Conservation (phyloP, 306 rosid species). For the Purshia tridentata region DNA sequence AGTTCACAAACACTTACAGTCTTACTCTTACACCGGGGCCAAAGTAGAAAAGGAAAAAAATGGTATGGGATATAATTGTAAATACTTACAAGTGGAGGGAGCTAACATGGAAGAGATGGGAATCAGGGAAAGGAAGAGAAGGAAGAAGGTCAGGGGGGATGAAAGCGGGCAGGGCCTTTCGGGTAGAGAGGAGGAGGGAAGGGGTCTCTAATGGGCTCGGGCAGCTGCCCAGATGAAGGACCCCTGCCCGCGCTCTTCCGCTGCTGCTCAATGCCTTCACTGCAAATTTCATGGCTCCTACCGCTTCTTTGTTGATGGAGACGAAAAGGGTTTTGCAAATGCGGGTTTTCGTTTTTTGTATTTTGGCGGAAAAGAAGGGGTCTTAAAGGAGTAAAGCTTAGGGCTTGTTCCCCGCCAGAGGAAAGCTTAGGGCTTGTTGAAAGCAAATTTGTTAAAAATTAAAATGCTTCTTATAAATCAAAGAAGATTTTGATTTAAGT, state of each 20-base stretch:
- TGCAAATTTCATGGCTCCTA: constrained; percentile 52
- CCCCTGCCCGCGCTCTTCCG: constrained; percentile 66
- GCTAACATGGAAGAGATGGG: constrained; percentile 73
- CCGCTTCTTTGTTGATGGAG: background rate
- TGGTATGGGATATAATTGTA: background rate
- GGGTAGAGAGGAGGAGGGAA: constrained; percentile 72
- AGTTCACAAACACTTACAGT: constrained; percentile 19
- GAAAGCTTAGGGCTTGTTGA: too few relatives aligned
- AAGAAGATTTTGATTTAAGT: too few relatives aligned
- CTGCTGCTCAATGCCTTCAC: constrained; percentile 69
- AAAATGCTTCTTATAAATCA: too few relatives aligned
- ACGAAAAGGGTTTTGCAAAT: background rate
- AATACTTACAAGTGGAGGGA: constrained; percentile 80
- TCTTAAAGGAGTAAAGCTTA: too few relatives aligned
- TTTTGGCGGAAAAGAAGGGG: background rate
- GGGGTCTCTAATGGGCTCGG: constrained; percentile 64
- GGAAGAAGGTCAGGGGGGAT: constrained; percentile 76
- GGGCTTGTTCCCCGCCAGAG: too few relatives aligned
- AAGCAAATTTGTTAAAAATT: too few relatives aligned
- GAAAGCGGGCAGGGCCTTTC: constrained; percentile 80
- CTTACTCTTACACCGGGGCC: too few relatives aligned
- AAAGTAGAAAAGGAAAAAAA: background rate
- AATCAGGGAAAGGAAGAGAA: constrained; percentile 91
- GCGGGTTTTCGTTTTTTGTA: background rate
- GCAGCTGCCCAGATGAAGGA: constrained; percentile 53